phyloP scores from a whole-genome alignment of 169 alveolate species.

The Plasmodium knowlesi region DNA sequence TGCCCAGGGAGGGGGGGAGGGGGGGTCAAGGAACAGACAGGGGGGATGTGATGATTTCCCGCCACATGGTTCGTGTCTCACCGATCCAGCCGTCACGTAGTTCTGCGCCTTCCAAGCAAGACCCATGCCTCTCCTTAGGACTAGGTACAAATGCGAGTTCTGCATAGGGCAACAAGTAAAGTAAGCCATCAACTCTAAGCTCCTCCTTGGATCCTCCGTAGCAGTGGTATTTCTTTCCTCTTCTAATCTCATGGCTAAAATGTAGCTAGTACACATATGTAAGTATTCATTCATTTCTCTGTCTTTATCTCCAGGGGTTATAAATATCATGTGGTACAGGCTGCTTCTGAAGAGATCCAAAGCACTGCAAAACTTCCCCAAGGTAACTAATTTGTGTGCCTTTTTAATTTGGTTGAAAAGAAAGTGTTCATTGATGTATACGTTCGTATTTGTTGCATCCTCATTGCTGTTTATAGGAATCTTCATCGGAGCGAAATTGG shows the following conservation, averaged over 20 bases:
- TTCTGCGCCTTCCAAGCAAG: conserved; percentile 90
- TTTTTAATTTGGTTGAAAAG: conserved; percentile 74
- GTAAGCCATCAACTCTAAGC: conserved; percentile 88
- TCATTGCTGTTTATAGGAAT: conserved; percentile 33
- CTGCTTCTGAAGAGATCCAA: conserved; percentile 74
- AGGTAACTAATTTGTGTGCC: conserved; percentile 79
- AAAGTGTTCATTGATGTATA: conserved; percentile 34
- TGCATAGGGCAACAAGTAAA: conserved; percentile 87
- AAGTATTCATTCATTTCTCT: conserved; percentile 58
- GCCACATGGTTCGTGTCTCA: not conserved
- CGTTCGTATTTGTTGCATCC: not conserved
- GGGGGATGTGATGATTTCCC: not conserved
- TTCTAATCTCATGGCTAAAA: conserved; percentile 83
- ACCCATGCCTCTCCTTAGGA: conserved; percentile 89
- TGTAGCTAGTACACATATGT: conserved; percentile 67
- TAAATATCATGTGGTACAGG: conserved; percentile 36
- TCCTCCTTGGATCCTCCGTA: conserved; percentile 76
- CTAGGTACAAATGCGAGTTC: conserved; percentile 86
- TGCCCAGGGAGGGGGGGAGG: not conserved
- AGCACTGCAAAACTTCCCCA: conserved; percentile 76
- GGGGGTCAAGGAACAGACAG: not conserved
- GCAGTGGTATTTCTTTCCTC: conserved; percentile 78
- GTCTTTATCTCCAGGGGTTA: conserved; percentile 9
- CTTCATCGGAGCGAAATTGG: conserved; percentile 27
- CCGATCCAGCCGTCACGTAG: conserved; percentile 85